These are phyloP conservation scores for Blastomyces emzantsi DNA, from an alignment of 2,329 filamentous ascomycete genomes.

Conservation along the genomic window DNA sequence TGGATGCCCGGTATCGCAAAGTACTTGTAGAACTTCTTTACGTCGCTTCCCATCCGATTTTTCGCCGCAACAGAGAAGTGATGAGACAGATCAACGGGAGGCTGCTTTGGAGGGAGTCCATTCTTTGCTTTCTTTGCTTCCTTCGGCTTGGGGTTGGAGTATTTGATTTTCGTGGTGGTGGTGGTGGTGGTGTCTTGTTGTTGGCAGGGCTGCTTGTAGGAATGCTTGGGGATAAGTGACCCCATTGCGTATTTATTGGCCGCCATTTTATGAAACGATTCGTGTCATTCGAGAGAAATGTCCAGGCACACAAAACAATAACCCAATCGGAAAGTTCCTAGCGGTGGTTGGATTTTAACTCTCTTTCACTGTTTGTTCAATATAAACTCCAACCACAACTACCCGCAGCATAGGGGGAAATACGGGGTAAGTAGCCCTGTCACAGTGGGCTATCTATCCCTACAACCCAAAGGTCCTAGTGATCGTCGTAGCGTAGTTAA, in stretches of 20 bases:
- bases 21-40: slow-evolving; percentile 83
- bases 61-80: slow-evolving; percentile 64
- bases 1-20: slow-evolving; percentile 56
- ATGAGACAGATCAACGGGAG: slow-evolving; percentile 67
- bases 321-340: background rate
- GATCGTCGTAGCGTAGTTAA: background rate
- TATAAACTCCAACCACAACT: background rate
- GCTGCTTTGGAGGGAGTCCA: background rate
- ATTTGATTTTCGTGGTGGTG: background rate
- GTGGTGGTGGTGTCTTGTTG: background rate
- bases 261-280: background rate
- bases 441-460: background rate
- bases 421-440: background rate
- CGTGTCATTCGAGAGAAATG: background rate
- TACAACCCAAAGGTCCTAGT: background rate
- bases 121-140: background rate
- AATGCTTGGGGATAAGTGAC: background rate
- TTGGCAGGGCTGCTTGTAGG: background rate
- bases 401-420: background rate
- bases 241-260: slow-evolving; percentile 2
- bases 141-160: background rate
- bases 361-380: background rate
- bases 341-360: background rate
- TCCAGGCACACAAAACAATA: background rate
- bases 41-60: slow-evolving; percentile 52